Evolutionary conservation across 1,284 basidiomycete genomes (phyloP), one percentile per base, ranked within the genome.

Genomic region (Coniophora puteana): DNA sequence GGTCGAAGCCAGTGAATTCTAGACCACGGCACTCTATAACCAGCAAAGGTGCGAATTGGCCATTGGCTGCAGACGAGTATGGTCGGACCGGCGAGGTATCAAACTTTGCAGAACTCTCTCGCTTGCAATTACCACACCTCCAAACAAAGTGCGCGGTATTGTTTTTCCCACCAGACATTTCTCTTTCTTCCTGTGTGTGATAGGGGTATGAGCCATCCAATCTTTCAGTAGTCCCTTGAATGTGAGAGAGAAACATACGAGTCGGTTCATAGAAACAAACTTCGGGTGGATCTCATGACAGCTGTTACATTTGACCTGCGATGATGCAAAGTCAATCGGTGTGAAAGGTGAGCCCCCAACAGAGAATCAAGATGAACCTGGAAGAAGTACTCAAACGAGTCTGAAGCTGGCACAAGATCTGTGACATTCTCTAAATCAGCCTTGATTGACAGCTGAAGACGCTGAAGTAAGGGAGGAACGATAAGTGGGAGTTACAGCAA

Each of bases 371-470:
- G 31, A 34, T 33, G 43, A 40, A 85, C 86, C 69, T 83, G 58
- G 66, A 90, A 90, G 66, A 83, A 83, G 59, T 78, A 90, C 46
- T 89, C 83, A 49, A 85, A 90, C 47, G 80, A 72, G 26, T 80
- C 71, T 4, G 69, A 62, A 8, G 72, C 70, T 17, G 87, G 87
- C 31, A 66, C 63, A 18, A 90, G 65, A 54, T 78, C 69, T 12
- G 83, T 83, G 46, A 89, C 78, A 50, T 85, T 83, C 57, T 89
- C 84, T 32, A 90, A 71, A 5, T 86, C 83, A 20, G 86, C 88
- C 62, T 81, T 80, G 58, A 88, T 85, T 30, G 79, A 83, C 14
- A 89, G 69, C 47, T 70, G 65, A 7, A 89, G 69, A 40, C 68
- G 68, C 77, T 79, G 30, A 23, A 25, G 25, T 28, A 40, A 36